Evolutionary conservation across 495 filamentous ascomycete genomes (phyloP).

Genomic region (Neurospora sp.): DNA sequence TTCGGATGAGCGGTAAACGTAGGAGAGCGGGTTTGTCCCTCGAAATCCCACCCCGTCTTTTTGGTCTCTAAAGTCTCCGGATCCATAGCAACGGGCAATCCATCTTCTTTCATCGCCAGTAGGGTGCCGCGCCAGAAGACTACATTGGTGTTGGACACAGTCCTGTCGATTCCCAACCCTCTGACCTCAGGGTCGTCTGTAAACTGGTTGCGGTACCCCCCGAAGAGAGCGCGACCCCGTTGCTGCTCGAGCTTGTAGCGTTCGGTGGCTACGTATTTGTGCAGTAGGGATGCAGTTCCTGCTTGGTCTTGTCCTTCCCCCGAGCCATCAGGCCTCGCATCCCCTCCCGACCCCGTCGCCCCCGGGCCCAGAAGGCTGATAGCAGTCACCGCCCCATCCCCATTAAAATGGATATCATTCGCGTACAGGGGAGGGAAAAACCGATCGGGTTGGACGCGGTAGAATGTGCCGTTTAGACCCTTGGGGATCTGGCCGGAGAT

Average conservation of each 20-base stretch:
- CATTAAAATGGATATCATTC: constrained; percentile 42
- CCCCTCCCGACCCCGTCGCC: too few relatives aligned
- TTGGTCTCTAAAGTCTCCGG: constrained; percentile 43
- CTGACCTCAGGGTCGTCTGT: constrained; percentile 41
- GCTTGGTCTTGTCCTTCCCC: too few relatives aligned
- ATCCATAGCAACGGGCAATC: constrained; percentile 46
- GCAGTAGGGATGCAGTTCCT: too few relatives aligned
- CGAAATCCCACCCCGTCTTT: constrained; percentile 42
- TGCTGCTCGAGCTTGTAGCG: too few relatives aligned
- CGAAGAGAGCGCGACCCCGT: constrained; percentile 26
- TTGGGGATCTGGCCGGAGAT: constrained; percentile 38
- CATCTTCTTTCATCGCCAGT: constrained; percentile 46
- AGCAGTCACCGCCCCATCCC: constrained; percentile 39
- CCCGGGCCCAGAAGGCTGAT: too few relatives aligned
- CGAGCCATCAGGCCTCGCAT: too few relatives aligned
- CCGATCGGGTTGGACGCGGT: constrained; percentile 41
- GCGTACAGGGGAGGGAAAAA: constrained; percentile 45
- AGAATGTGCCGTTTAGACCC: constrained; percentile 45
- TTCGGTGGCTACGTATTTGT: too few relatives aligned
- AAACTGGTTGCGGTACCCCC: constrained; percentile 44
- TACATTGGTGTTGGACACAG: constrained; percentile 47
- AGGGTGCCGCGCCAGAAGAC: constrained; percentile 42
- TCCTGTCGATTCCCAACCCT: constrained; percentile 26
- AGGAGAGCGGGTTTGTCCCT: too few relatives aligned
- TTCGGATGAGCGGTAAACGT: constrained; percentile 57